These are phyloP conservation scores for Phaeosphaeriaceae sp. DNA, from an alignment of 2,329 filamentous ascomycete species.

Conservation along the genomic window DNA sequence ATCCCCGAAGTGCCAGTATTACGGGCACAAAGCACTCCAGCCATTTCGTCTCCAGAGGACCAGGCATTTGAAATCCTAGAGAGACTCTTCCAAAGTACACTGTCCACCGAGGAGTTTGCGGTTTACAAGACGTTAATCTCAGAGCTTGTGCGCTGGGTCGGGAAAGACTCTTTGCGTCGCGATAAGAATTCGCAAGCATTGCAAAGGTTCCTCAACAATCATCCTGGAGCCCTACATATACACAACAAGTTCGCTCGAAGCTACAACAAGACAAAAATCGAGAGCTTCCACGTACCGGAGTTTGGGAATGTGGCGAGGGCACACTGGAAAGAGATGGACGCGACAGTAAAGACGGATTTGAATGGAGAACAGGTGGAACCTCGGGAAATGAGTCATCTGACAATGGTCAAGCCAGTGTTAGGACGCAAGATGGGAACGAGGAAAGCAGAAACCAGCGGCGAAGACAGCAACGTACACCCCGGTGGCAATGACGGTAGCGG, in stretches of 20 bases:
- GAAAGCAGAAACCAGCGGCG: not conserved
- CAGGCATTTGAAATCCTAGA: not conserved
- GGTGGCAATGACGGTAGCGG: not conserved
- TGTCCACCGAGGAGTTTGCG: not conserved
- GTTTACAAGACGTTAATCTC: not conserved
- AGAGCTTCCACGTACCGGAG: not conserved
- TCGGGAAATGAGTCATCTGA: not conserved
- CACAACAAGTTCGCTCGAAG: conserved; percentile 1
- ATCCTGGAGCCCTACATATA: not conserved
- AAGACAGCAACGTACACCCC: not conserved
- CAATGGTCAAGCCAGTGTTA: not conserved
- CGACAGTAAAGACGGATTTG: too few relatives aligned
- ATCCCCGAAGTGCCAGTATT: not conserved
- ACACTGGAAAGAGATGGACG: too few relatives aligned
- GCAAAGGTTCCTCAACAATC: not conserved
- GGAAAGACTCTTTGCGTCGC: not conserved
- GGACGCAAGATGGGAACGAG: not conserved
- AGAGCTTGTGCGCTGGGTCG: not conserved
- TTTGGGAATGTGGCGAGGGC: not conserved
- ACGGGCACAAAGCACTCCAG: not conserved
- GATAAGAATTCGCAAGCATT: not conserved
- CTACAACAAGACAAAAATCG: not conserved
- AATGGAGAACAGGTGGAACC: not conserved
- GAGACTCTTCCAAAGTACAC: not conserved
- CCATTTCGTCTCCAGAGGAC: not conserved